Evolutionary conservation across 225 moss, liverwort and hornwort species (phyloP), one percentile per base, ranked within the genome.

Genomic region (Lunularia cruciata): DNA sequence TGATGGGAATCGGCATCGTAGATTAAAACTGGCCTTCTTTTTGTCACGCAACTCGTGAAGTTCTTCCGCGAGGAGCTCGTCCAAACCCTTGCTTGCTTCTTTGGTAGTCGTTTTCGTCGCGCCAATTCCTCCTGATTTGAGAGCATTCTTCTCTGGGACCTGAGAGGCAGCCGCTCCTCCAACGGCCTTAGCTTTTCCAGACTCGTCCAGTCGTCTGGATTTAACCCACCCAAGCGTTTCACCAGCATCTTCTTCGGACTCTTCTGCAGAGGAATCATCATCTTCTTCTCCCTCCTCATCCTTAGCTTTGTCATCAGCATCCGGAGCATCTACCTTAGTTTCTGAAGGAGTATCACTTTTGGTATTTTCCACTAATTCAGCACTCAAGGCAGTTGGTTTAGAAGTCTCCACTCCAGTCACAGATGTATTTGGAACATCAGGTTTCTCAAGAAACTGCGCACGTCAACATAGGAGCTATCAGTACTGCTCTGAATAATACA

Each of bases 1-100:
- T 42, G 42, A 42, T 12, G 42, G 42, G 42, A 12, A 42, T 6
- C 12, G 42, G 12, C 12, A 6, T 12, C 12, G 42, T 6, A 42
- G 12, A 12, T 42, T 42, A 42, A 12, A 42, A 42, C 42, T 42
- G 42, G 88, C 93, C 90, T 91, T 91, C 71, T 87, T 89, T 64
- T 82, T 87, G 25, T 89, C 86, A 53, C 91, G 83, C 59, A 98
- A 76, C 62, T 93, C 98, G 36, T 78, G 77, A 25, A 98, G 81
- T 81, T 98, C 98, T 30, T 93, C 93, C 20, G 90, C 93, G 35
- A 98, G 91, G 71, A 98, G 93, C 68, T 93, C 93, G 46, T 98
- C 98, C 57, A 98, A 93, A 61, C 88, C 83, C 85, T 85, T 60
- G 72, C 79, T 87, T 73, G 77, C 60, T 71, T 83, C 68, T 76